Percentiles rank a stretch among this genome's conserved stretches.
Conservation (phyloP, 2,329 filamentous ascomycete genomes). For the Exophiala mesophila region DNA sequence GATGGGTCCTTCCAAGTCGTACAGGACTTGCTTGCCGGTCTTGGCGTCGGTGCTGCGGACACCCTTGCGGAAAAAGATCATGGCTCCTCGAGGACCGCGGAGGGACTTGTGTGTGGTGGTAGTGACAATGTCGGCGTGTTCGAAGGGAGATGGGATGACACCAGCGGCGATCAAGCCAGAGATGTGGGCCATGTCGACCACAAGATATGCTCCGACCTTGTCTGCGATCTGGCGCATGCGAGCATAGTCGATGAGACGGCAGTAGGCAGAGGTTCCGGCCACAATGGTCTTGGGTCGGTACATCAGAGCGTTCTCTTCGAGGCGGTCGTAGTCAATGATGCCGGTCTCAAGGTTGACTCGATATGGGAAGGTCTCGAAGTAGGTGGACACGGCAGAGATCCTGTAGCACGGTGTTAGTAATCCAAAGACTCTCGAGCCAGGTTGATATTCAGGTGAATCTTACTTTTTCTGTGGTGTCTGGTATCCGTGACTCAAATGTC, state of each 20-base stretch:
- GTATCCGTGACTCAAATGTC: conserved; percentile 94
- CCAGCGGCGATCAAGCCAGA: conserved; percentile 89
- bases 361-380: conserved; percentile 99
- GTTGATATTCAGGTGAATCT: conserved; percentile 5
- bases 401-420: no score
- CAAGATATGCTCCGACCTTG: conserved; percentile 85
- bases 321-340: conserved; percentile 92
- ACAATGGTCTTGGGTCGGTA: conserved; percentile 96
- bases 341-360: conserved; percentile 71
- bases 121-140: conserved; percentile 90
- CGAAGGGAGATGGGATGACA: conserved; percentile 90
- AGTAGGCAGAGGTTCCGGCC: conserved; percentile 96
- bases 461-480: conserved; percentile 87
- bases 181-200: conserved; percentile 98
- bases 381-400: conserved; percentile 95
- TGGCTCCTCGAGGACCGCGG: conserved; percentile 92
- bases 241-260: conserved; percentile 92
- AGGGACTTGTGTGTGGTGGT: conserved; percentile 99
- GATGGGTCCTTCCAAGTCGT: conserved; percentile 92
- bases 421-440: no score
- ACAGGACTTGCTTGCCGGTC: conserved; percentile 81
- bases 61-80: conserved; percentile 99
- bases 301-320: conserved; percentile 83
- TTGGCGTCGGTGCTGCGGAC: conserved; percentile 86
- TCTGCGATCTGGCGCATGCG: conserved; percentile 96